Evolutionary conservation across 208 protist genomes (phyloP).

Genomic region (Porcisia hertigi): DNA sequence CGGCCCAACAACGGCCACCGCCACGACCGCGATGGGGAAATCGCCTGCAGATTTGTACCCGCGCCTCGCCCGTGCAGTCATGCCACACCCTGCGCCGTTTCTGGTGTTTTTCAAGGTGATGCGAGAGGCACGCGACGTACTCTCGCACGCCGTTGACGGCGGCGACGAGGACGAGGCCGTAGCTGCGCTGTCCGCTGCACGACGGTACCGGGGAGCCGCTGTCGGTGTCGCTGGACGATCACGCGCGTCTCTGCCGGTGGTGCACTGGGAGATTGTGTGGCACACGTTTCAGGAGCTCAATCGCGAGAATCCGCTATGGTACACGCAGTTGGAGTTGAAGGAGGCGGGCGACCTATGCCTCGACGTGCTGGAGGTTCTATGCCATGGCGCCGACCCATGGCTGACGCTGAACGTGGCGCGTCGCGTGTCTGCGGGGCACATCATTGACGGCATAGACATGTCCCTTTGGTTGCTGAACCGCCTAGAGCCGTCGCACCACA

Average conservation of each 20-base stretch:
- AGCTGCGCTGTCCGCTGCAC: background rate
- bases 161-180: background rate
- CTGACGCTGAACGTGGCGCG: constrained; percentile 79
- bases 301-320: constrained; percentile 67
- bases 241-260: constrained; percentile 54
- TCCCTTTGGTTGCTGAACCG: constrained; percentile 81
- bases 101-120: constrained; percentile 78
- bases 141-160: constrained; percentile 30
- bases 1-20: background rate
- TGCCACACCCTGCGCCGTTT: constrained; percentile 69
- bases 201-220: background rate
- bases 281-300: constrained; percentile 77
- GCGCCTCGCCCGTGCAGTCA: constrained; percentile 19
- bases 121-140: constrained; percentile 67
- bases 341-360: constrained; percentile 66
- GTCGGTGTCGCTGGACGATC: constrained; percentile 2
- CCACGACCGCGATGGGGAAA: background rate
- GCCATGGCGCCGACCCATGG: constrained; percentile 81
- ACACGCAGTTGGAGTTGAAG: constrained; percentile 39
- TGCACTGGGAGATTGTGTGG: constrained; percentile 88
- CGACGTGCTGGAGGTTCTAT: constrained; percentile 68
- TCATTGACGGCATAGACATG: constrained; percentile 84
- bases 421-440: constrained; percentile 48
- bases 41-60: constrained; percentile 14
- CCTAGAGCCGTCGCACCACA: constrained; percentile 75